These are phyloP conservation scores for Nadsonia commutata DNA, from an alignment of 1,139 yeast species.

Conservation along the genomic window DNA sequence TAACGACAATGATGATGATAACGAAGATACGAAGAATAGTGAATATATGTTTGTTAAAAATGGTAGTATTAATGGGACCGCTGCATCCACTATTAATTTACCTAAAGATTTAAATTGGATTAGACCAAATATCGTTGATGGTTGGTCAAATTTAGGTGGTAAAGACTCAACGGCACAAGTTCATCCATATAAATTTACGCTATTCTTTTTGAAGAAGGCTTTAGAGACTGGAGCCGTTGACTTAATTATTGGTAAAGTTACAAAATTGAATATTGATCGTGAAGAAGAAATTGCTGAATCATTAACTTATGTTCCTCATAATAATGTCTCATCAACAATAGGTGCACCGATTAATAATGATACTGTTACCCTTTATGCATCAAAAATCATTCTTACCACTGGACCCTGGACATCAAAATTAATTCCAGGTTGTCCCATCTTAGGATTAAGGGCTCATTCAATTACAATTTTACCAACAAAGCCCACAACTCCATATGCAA, in stretches of 20 bases:
- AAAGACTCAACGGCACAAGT: constrained; percentile 90
- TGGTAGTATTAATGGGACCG: constrained; percentile 1
- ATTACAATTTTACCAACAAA: constrained; percentile 72
- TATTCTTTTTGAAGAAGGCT: constrained; percentile 63
- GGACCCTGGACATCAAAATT: constrained; percentile 96
- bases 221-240: constrained; percentile 77
- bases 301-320: constrained; percentile 2
- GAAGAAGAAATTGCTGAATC: constrained; percentile 15
- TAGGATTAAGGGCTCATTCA: constrained; percentile 87
- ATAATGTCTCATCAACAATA: not conserved
- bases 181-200: constrained; percentile 88
- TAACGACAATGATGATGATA: too few relatives aligned
- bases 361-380: constrained; percentile 33
- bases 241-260: constrained; percentile 70
- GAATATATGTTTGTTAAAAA: not conserved
- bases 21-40: too few relatives aligned
- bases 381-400: constrained; percentile 67
- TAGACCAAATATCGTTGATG: constrained; percentile 44
- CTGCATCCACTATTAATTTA: constrained; percentile 19
- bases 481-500: constrained; percentile 76
- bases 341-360: constrained; percentile 22
- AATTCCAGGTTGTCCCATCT: constrained; percentile 81
- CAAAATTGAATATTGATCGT: constrained; percentile 25
- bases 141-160: constrained; percentile 74
- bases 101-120: constrained; percentile 81